phyloP scores from a whole-genome alignment of 768 basidiomycete species.

The Rhodosporidiobolus sp. region DNA sequence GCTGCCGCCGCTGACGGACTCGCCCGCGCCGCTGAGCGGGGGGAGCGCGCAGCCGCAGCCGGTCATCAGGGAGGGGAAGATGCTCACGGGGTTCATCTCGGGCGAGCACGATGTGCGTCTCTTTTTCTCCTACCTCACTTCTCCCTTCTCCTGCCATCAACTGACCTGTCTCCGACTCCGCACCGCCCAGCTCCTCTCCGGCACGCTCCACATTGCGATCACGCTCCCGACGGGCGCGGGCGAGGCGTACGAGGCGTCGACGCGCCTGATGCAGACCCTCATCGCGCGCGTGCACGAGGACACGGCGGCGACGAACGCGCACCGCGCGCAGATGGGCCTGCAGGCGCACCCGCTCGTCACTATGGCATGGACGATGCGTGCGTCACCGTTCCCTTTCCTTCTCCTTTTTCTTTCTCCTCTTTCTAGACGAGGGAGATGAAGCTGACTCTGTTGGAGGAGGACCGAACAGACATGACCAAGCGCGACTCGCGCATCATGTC shows the following conservation, averaged over 20 bases:
- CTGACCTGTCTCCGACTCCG: neutral
- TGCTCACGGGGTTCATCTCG: slow-evolving; percentile 21
- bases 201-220: slow-evolving; percentile 16
- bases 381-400: neutral
- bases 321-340: neutral
- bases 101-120: slow-evolving; percentile 32
- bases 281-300: slow-evolving; percentile 23
- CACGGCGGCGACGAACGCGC: slow-evolving; percentile 1
- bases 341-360: slow-evolving; percentile 3
- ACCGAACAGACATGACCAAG: slow-evolving; percentile 40
- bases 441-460: neutral
- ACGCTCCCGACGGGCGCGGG: slow-evolving; percentile 31
- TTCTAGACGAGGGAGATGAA: neutral
- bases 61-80: slow-evolving; percentile 19
- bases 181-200: slow-evolving; percentile 10
- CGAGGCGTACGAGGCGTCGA: slow-evolving; percentile 29
- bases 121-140: neutral
- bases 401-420: neutral
- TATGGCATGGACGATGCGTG: slow-evolving; percentile 32
- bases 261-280: slow-evolving; percentile 26
- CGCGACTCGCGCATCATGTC: slow-evolving; percentile 38
- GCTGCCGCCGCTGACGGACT: neutral
- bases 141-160: neutral
- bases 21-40: neutral
- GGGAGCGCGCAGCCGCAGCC: neutral